A percentile compares a stretch with the other conserved stretches of the same genome.
phyloP scores from a whole-genome alignment of 768 basidiomycete genomes.

The Nidularia sp. region DNA sequence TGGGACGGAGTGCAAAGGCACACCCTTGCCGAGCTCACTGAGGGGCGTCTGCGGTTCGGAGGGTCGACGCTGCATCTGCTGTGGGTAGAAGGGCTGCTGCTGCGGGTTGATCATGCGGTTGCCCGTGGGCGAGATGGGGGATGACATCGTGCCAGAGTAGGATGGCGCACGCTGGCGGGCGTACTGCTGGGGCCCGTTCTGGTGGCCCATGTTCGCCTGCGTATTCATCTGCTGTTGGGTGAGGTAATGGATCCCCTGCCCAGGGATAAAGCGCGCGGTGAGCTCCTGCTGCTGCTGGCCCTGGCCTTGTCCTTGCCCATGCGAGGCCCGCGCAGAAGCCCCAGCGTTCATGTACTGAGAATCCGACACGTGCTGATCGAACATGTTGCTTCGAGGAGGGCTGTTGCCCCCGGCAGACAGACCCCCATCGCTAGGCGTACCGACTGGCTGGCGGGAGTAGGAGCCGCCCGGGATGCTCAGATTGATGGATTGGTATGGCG shows the following conservation, averaged over 20 bases:
- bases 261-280: conserved; percentile 60
- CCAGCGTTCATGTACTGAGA: conserved; percentile 20
- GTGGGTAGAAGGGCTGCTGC: conserved; percentile 40
- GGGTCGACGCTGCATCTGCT: conserved; percentile 33
- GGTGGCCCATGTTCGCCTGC: conserved; percentile 13
- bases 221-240: conserved; percentile 25
- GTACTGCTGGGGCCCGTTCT: neutral
- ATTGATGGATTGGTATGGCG: conserved; percentile 37
- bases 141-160: conserved; percentile 51
- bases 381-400: conserved; percentile 14
- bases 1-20: conserved; percentile 82
- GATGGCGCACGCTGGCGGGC: conserved; percentile 36
- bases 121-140: conserved; percentile 31
- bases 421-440: conserved; percentile 63
- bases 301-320: conserved; percentile 13
- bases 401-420: conserved; percentile 16
- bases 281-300: conserved; percentile 29
- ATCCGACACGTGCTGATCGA: conserved; percentile 43
- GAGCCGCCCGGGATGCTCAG: conserved; percentile 42
- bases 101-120: conserved; percentile 34
- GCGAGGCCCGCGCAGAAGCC: neutral
- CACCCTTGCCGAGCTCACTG: conserved; percentile 80
- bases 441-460: conserved; percentile 46
- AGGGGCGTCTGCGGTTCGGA: conserved; percentile 33
- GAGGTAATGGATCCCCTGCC: conserved; percentile 60